phyloP scores from a whole-genome alignment of 441 rosid species.

The Erodium chrysanthum region DNA sequence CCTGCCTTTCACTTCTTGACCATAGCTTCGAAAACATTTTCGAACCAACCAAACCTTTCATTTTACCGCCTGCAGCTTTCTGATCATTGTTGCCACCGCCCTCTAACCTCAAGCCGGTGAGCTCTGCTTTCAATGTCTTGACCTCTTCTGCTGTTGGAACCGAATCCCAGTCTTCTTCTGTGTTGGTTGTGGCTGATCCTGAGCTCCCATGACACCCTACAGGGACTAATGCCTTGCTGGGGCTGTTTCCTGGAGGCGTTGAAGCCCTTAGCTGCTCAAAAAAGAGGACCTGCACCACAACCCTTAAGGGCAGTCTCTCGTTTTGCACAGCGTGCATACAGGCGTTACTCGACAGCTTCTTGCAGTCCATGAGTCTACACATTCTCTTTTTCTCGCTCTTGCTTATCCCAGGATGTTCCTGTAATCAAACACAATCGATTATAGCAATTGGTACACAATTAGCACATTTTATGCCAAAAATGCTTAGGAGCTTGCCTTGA shows the following conservation, averaged over 20 bases:
- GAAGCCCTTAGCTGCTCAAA: slow-evolving; percentile 69
- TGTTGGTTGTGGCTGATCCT: slow-evolving; percentile 47
- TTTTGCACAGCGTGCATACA: slow-evolving; percentile 20
- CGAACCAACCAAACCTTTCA: slow-evolving; percentile 45
- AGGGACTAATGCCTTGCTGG: slow-evolving; percentile 39
- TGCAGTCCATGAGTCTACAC: slow-evolving; percentile 73
- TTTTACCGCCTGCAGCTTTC: slow-evolving; percentile 14
- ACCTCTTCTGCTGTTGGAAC: slow-evolving; percentile 54
- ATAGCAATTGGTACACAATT: too few relatives aligned
- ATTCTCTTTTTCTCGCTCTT: slow-evolving; percentile 71
- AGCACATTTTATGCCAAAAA: too few relatives aligned
- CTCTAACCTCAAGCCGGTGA: slow-evolving; percentile 31
- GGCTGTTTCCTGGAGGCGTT: slow-evolving; percentile 26
- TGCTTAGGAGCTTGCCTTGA: slow-evolving; percentile 40
- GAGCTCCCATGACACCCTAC: slow-evolving; percentile 50
- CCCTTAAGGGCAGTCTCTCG: slow-evolving; percentile 73
- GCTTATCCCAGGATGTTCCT: slow-evolving; percentile 65
- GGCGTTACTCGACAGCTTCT: slow-evolving; percentile 62
- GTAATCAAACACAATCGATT: slow-evolving; percentile 6
- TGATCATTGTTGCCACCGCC: too few relatives aligned
- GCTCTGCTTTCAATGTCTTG: slow-evolving; percentile 31
- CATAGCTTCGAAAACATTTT: slow-evolving; percentile 44
- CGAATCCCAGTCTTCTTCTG: slow-evolving; percentile 61
- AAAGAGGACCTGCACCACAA: slow-evolving; percentile 84
- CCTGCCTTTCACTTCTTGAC: slow-evolving; percentile 33